These are phyloP conservation scores for Aureobasidium sp. DNA, from an alignment of 2,329 filamentous ascomycete genomes.

Conservation along the genomic window DNA sequence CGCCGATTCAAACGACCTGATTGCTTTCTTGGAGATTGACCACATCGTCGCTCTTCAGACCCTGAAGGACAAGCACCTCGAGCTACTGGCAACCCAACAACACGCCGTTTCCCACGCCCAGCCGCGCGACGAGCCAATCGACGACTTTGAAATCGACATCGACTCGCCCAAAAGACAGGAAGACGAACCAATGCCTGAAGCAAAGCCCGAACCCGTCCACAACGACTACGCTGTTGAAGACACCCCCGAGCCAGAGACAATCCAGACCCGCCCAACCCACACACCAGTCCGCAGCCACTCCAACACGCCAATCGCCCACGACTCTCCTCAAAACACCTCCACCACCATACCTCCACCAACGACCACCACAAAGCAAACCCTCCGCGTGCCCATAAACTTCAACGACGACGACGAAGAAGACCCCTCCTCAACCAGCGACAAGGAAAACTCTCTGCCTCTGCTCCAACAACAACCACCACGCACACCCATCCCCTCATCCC, in stretches of 20 bases:
- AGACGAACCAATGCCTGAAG: constrained; percentile 1
- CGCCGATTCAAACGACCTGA: constrained; percentile 62
- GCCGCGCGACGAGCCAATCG: neutral
- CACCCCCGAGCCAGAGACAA: constrained; percentile 2
- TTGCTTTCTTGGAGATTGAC: constrained; percentile 71
- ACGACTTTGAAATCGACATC: constrained; percentile 6
- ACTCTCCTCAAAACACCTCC: neutral
- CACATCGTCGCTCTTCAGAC: constrained; percentile 48
- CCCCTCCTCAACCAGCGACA: constrained; percentile 14
- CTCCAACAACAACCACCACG: constrained; percentile 12
- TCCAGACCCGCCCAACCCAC: neutral
- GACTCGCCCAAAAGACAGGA: neutral
- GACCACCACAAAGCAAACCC: constrained; percentile 1
- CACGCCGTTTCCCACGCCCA: neutral
- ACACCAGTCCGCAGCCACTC: constrained; percentile 7
- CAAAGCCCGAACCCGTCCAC: neutral
- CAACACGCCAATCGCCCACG: constrained; percentile 1
- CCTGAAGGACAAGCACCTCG: constrained; percentile 30
- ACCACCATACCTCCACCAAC: neutral
- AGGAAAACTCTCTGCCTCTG: constrained; percentile 18
- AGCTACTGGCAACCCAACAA: constrained; percentile 24
- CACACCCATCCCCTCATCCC: constrained; percentile 24
- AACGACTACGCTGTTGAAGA: neutral
- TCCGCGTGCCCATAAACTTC: constrained; percentile 19
- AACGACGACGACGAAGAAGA: constrained; percentile 16